Base-by-base conservation (phyloP, 768 basidiomycete genomes). In the Sporobolomyces phaffii region DNA sequence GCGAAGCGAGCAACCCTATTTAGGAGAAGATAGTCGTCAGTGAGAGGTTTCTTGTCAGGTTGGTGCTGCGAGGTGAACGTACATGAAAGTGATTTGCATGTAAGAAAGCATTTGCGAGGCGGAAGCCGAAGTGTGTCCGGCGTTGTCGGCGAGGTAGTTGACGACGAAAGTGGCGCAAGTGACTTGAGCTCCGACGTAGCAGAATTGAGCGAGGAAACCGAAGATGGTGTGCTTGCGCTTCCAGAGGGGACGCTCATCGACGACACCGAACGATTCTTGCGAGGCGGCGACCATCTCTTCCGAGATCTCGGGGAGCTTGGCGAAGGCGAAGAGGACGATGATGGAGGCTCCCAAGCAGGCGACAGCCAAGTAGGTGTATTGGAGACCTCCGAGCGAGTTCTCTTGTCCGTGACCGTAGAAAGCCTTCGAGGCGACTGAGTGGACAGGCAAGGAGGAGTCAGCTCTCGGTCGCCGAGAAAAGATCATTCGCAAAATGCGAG, bases 401-500 rank as follows among this genome's bases (percentile, higher is more conserved):
- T 43, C n/a, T 41, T 66, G 65, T 0, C 45, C 60, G 34, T 54
- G 64, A 49, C 62, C 62, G 48, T 48, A 62, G 60, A 60, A 67
- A 28, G 58, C 53, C 28, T 41, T 51, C 22, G 62, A 57, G 33
- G 29, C 50, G 34, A 50, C 28, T n/a, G 5, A 9, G 34, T 7
- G 29, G n/a, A 48, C n/a, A 4, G 14, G 7, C 2, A 20, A 24
- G 49, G 9, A 31, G 29, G 11, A 43, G 29, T 51, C 49, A 10
- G 15, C n/a, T n/a, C n/a, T n/a, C n/a, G n/a, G n/a, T 51, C 17
- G 9, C n/a, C 8, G 24, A 7, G 20, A 57, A 28, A 40, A 9
- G n/a, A 20, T 15, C 40, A 41, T 9, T 8, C 5, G 22, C 33
- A 17, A n/a, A 31, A 43, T 13, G 87, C 79, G 89, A 89, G 81